Conservation (phyloP, 805 yeast species). For the Saccharomycopsis fodiens region DNA sequence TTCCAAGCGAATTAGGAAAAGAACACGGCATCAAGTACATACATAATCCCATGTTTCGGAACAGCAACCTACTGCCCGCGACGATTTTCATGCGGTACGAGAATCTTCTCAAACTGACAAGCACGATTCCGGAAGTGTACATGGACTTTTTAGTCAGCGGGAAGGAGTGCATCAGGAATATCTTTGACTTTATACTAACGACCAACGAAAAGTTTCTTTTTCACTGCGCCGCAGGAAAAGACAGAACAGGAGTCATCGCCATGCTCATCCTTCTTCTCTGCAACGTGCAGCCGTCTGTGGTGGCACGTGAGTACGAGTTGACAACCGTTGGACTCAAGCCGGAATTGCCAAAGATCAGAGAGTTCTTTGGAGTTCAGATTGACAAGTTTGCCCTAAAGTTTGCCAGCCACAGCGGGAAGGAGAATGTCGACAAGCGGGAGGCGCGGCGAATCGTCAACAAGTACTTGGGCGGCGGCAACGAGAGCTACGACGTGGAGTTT, state of each 20-base stretch:
- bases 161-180: conserved; percentile 35
- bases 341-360: conserved; percentile 34
- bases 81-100: conserved; percentile 49
- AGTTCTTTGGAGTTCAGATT: conserved; percentile 30
- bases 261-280: conserved; percentile 57
- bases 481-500: conserved; percentile 23
- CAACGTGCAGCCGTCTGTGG: conserved; percentile 58
- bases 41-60: conserved; percentile 20
- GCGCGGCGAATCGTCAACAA: conserved; percentile 3
- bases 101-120: conserved; percentile 49
- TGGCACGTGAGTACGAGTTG: conserved; percentile 71
- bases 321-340: conserved; percentile 58
- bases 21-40: conserved; percentile 2
- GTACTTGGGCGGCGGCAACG: conserved; percentile 7
- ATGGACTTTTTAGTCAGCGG: conserved; percentile 49
- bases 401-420: conserved; percentile 24
- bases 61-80: conserved; percentile 55
- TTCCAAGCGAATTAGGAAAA: conserved; percentile 1
- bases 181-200: conserved; percentile 52
- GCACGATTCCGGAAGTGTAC: conserved; percentile 58
- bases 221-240: conserved; percentile 86
- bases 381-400: conserved; percentile 26
- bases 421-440: conserved; percentile 9
- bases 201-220: conserved; percentile 44
- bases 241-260: conserved; percentile 69